Evolutionary conservation across 352 stramenopile species (phyloP).

Genomic region (Globisporangium lucens): DNA sequence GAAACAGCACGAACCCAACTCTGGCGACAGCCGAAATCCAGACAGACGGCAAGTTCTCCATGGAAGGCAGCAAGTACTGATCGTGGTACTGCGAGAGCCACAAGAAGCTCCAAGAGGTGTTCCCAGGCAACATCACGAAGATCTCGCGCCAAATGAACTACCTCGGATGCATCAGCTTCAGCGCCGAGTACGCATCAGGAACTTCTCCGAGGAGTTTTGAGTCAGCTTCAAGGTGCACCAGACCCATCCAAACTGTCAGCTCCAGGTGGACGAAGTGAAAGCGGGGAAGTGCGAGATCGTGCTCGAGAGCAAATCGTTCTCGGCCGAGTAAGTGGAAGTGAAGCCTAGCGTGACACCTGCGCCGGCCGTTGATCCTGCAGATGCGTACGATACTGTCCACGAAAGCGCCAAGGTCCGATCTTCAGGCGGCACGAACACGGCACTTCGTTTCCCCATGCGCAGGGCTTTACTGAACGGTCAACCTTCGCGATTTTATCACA

Average conservation of each 20-base stretch:
- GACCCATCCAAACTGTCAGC: neutral
- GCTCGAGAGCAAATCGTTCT: neutral
- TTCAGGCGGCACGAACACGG: neutral
- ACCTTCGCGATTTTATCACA: too few species aligned
- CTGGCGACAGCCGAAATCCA: neutral
- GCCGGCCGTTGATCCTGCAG: neutral
- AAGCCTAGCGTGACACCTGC: neutral
- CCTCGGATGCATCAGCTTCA: neutral
- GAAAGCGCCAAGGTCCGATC: neutral
- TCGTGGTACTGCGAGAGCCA: neutral
- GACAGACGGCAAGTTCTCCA: slow-evolving; percentile 1
- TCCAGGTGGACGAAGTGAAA: neutral
- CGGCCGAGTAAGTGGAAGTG: neutral
- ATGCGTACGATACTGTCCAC: neutral
- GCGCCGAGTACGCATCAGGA: neutral
- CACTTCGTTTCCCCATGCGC: neutral
- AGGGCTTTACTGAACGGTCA: too few species aligned
- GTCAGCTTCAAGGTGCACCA: neutral
- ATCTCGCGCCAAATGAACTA: neutral
- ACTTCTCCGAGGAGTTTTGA: neutral
- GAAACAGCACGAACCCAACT: neutral
- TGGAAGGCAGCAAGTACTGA: neutral
- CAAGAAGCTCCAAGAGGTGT: neutral
- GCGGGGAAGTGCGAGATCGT: neutral
- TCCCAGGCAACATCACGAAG: neutral